phyloP scores from a whole-genome alignment of 2,329 filamentous ascomycete genomes.

The Arthrobotrys pseudoclavata region DNA sequence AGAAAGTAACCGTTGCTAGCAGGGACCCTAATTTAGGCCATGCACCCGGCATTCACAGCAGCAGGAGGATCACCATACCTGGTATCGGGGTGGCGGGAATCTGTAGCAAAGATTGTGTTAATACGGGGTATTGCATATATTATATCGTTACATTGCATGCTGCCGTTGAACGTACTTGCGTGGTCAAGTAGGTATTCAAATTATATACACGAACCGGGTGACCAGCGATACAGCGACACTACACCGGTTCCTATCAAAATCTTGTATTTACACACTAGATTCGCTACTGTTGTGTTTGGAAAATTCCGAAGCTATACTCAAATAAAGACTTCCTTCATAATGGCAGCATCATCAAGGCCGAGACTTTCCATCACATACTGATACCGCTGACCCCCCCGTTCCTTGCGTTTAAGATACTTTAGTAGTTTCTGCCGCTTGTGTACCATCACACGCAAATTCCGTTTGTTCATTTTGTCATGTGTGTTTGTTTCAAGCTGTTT shows the following conservation, averaged over 20 bases:
- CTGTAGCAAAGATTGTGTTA: no score
- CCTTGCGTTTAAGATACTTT: constrained; percentile 87
- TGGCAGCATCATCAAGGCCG: constrained; percentile 72
- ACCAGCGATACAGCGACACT: neutral
- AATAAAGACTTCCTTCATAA: constrained; percentile 62
- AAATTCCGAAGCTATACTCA: constrained; percentile 16
- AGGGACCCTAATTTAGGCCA: neutral
- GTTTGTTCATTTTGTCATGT: constrained; percentile 94
- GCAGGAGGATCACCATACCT: no score
- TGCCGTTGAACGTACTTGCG: neutral
- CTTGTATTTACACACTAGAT: neutral
- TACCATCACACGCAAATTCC: constrained; percentile 85
- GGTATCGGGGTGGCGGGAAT: no score
- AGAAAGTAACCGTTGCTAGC: neutral
- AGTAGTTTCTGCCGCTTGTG: constrained; percentile 91
- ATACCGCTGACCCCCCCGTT: constrained; percentile 92
- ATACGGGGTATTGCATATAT: no score
- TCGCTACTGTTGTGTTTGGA: neutral
- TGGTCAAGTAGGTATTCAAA: neutral
- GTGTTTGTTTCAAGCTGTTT: constrained; percentile 78
- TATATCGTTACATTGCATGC: no score
- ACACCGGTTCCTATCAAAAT: neutral
- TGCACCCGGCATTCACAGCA: no score
- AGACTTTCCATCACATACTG: constrained; percentile 85
- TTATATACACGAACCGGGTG: constrained; percentile 1